Base-by-base conservation (phyloP, 2,329 filamentous ascomycete genomes). In the Xylariaceae sp. region DNA sequence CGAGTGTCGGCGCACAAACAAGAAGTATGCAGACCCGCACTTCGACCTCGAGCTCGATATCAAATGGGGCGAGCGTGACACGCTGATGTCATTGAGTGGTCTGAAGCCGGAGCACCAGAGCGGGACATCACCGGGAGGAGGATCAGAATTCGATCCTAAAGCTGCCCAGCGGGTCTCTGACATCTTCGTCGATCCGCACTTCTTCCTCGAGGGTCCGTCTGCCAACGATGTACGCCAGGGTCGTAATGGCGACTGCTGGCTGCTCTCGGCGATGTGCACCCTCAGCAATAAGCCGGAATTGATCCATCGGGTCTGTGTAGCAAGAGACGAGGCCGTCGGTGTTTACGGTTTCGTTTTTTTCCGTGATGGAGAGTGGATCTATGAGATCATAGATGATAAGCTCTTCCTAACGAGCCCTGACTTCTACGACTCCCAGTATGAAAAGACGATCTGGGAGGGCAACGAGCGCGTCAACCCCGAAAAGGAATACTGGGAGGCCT, bases 311-410 rank as follows among this genome's bases (percentile, higher is more conserved):
- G 78, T 92, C 7, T 94, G 89, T 64, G 87, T 94, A 52, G 86
- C 84, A 4, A 82, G 84, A 10, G 84, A 94, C 65, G 83, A 89
- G 69, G 78, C 83, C 37, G 84, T 92, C 2, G 90, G 90, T 10
- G 89, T 93, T 1, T 94, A 94, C 66, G 90, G 90, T 0, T 94
- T 94, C 65, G 89, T 94, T 9, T 93, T 94, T 70, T 84, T 89
- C 73, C 82, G 89, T 65, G 90, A 93, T 66, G 88, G 88, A 17
- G 88, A 89, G 71, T 93, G 89, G 80, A 76, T 81, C 64, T 82
- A 78, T 0, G 80, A 82, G 70, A 81, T 83, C 64, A 81, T 83
- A 47, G 81, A 83, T 57, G 81, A 84, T 67, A 82, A 82, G 76
- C 73, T 83, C 11, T 83, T 82, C 64, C 75, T 83, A 15, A 82